phyloP scores from a whole-genome alignment of 331 rosid species.

The Cucumis variabilis region DNA sequence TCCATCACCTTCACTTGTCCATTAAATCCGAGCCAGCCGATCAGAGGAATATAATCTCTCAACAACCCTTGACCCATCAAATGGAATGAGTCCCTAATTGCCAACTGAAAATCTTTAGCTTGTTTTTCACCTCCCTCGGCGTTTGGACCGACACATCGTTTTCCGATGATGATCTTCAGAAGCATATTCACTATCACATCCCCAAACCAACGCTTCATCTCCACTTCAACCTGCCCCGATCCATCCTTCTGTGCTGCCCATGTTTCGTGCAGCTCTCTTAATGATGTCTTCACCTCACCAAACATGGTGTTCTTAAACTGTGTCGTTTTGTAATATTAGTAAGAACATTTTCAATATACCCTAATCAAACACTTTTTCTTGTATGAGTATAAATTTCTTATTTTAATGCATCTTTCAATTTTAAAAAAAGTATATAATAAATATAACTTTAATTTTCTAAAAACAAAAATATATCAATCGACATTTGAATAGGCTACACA shows the following conservation, averaged over 20 bases:
- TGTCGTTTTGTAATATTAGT: background rate
- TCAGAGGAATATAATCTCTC: conserved; percentile 47
- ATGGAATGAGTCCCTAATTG: conserved; percentile 17
- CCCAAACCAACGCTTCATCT: conserved; percentile 42
- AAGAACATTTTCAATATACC: no score
- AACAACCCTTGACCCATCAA: conserved; percentile 34
- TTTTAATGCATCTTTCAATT: no score
- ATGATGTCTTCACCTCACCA: conserved; percentile 32
- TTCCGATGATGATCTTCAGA: conserved; percentile 33
- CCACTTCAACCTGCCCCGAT: conserved; percentile 21
- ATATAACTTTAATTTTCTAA: no score
- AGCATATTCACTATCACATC: conserved; percentile 34
- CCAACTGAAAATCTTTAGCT: conserved; percentile 26
- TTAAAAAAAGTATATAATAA: no score
- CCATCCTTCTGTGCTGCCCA: conserved; percentile 20
- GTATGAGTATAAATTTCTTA: no score
- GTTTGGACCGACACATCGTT: conserved; percentile 5
- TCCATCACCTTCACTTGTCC: conserved; percentile 43
- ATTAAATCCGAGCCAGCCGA: conserved; percentile 49
- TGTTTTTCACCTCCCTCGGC: conserved; percentile 22
- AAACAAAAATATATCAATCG: no score
- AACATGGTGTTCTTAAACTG: conserved; percentile 24
- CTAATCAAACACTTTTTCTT: no score
- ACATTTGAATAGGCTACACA: no score
- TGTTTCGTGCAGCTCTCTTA: conserved; percentile 22